These are phyloP conservation scores for Fusarium pseudograminearum DNA, from an alignment of 2,329 filamentous ascomycete species.

Conservation along the genomic window DNA sequence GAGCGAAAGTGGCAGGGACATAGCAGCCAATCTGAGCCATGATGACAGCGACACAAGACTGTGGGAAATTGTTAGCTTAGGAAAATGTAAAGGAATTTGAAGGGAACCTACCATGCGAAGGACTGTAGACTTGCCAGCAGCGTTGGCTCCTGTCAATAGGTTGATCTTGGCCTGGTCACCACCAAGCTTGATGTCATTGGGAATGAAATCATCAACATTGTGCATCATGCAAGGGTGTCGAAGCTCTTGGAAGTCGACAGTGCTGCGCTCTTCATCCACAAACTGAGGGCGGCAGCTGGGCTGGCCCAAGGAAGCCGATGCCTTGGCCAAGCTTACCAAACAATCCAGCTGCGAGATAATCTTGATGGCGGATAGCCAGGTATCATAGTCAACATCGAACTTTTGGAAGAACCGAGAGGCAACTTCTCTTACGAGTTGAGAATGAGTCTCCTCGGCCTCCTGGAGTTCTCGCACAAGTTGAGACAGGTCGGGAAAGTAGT, in stretches of 20 bases:
- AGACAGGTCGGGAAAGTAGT: constrained; percentile 89
- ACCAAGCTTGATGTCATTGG: constrained; percentile 90
- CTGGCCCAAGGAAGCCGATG: constrained; percentile 84
- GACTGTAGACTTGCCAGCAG: constrained; percentile 96
- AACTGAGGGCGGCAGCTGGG: constrained; percentile 92
- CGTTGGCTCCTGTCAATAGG: constrained; percentile 94
- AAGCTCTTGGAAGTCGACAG: constrained; percentile 92
- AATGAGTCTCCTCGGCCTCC: constrained; percentile 93
- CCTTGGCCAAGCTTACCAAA: constrained; percentile 90
- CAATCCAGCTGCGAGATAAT: constrained; percentile 95
- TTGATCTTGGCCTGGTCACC: constrained; percentile 86
- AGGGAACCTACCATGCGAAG: constrained; percentile 81
- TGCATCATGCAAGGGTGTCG: constrained; percentile 95
- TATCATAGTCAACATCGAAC: constrained; percentile 87
- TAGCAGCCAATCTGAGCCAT: constrained; percentile 97
- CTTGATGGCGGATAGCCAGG: constrained; percentile 90
- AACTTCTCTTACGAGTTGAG: constrained; percentile 90
- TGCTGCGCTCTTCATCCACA: constrained; percentile 83
- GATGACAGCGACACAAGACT: constrained; percentile 95
- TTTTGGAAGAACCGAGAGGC: constrained; percentile 84
- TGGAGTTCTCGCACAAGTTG: constrained; percentile 87
- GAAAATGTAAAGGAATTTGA: background rate
- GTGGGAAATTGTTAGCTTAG: constrained; percentile 38
- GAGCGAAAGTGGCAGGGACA: constrained; percentile 84
- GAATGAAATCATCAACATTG: constrained; percentile 92